phyloP scores from a whole-genome alignment of 768 basidiomycete species.

The Boletus subcaerulescens region DNA sequence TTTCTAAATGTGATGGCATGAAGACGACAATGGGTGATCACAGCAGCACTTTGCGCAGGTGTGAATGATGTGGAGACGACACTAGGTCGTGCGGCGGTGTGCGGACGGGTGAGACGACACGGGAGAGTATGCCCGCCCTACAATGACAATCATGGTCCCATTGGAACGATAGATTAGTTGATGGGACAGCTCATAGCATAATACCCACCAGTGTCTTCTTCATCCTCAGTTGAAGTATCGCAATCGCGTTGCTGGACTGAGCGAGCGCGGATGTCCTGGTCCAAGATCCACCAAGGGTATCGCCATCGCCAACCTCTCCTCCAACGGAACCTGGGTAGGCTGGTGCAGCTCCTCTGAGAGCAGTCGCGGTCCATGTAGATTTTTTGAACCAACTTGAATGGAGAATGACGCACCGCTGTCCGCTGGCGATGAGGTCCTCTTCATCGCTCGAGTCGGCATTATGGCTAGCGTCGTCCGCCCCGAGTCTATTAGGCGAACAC shows the following conservation, averaged over 20 bases:
- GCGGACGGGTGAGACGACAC: constrained; percentile 34
- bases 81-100: constrained; percentile 37
- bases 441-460: constrained; percentile 50
- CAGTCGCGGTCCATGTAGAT: constrained; percentile 29
- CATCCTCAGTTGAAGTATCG: constrained; percentile 35
- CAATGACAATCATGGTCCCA: background rate
- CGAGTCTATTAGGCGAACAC: constrained; percentile 21
- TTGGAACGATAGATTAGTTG: background rate
- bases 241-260: constrained; percentile 32
- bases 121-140: constrained; percentile 61
- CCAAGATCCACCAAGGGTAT: constrained; percentile 37
- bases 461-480: constrained; percentile 27
- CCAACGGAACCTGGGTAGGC: constrained; percentile 24
- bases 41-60: constrained; percentile 25
- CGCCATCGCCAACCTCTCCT: constrained; percentile 41
- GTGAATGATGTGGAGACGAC: constrained; percentile 24
- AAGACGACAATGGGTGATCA: constrained; percentile 39
- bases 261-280: constrained; percentile 26
- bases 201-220: constrained; percentile 36
- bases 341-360: background rate
- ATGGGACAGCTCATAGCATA: too few species aligned
- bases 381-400: constrained; percentile 72
- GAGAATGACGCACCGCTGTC: constrained; percentile 75
- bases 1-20: constrained; percentile 49
- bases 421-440: constrained; percentile 68